phyloP scores from a whole-genome alignment of 2,329 filamentous ascomycete genomes.

The Cadophora sp. region DNA sequence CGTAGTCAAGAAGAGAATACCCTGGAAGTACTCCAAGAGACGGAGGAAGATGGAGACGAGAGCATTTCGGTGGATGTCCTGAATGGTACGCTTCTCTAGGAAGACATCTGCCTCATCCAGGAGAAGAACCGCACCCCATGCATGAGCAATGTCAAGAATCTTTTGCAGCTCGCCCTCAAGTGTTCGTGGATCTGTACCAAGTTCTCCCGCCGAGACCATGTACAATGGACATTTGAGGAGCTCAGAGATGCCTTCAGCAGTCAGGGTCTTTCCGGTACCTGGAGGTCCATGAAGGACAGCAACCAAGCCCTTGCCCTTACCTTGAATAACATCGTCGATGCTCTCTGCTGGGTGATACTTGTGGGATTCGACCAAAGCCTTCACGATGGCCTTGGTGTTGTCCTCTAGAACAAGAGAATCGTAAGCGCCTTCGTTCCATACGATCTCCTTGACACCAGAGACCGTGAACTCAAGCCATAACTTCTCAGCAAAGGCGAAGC shows the following conservation, averaged over 20 bases:
- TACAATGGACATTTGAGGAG: conserved; percentile 83
- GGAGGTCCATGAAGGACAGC: conserved; percentile 83
- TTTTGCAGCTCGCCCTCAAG: conserved; percentile 81
- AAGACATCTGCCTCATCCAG: conserved; percentile 89
- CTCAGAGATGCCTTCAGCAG: conserved; percentile 85
- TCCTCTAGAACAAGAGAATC: conserved; percentile 76
- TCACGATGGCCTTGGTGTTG: conserved; percentile 71
- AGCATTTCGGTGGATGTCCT: conserved; percentile 84
- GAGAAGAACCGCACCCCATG: conserved; percentile 84
- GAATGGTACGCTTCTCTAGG: conserved; percentile 81
- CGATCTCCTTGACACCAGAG: conserved; percentile 78
- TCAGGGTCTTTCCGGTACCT: conserved; percentile 88
- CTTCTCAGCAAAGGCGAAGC: conserved; percentile 88
- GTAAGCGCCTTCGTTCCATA: conserved; percentile 85
- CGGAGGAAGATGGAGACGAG: conserved; percentile 88
- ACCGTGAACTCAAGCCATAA: conserved; percentile 89
- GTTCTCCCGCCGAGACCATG: conserved; percentile 81
- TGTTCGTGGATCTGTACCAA: conserved; percentile 77
- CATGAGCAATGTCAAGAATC: conserved; percentile 84
- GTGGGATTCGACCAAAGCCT: conserved; percentile 83
- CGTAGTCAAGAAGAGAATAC: conserved; percentile 88
- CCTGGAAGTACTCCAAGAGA: conserved; percentile 89
- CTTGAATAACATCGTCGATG: conserved; percentile 82
- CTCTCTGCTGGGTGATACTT: conserved; percentile 82
- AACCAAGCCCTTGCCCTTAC: conserved; percentile 87